These are phyloP conservation scores for Gremmenia infestans DNA, from an alignment of 2,329 filamentous ascomycete genomes.

Conservation along the genomic window DNA sequence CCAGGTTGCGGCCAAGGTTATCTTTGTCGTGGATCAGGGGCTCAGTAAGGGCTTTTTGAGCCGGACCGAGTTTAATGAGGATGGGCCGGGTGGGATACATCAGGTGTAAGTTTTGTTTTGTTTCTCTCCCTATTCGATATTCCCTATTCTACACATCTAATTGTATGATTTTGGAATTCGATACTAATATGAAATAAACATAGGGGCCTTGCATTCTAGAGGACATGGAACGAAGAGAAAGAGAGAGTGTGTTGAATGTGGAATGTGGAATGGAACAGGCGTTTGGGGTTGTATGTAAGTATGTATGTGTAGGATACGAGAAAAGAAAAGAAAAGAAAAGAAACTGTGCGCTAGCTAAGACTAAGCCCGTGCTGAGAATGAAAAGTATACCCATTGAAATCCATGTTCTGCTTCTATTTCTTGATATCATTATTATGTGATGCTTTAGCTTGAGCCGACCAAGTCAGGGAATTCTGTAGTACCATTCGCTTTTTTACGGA, in stretches of 20 bases:
- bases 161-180: neutral
- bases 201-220: neutral
- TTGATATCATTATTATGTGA: too few species aligned
- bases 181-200: neutral
- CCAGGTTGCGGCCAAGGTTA: slow-evolving; percentile 66
- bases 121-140: too few species aligned
- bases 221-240: neutral
- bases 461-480: too few species aligned
- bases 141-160: neutral
- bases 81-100: slow-evolving; percentile 32
- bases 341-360: too few species aligned
- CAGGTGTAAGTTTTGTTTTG: slow-evolving; percentile 27
- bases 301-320: neutral
- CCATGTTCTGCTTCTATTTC: too few species aligned
- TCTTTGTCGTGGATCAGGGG: slow-evolving; percentile 65
- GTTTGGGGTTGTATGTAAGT: neutral
- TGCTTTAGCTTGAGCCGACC: too few species aligned
- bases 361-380: too few species aligned
- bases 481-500: too few species aligned
- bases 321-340: neutral
- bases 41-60: slow-evolving; percentile 61
- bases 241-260: too few species aligned
- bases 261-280: neutral
- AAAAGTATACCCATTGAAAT: too few species aligned
- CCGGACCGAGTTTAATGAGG: slow-evolving; percentile 39